A percentile compares a stretch with the other conserved stretches of the same genome.
These are phyloP conservation scores for Coemansia sp. DNA, from an alignment of 192 early-diverging fungal species.

Conservation along the genomic window DNA sequence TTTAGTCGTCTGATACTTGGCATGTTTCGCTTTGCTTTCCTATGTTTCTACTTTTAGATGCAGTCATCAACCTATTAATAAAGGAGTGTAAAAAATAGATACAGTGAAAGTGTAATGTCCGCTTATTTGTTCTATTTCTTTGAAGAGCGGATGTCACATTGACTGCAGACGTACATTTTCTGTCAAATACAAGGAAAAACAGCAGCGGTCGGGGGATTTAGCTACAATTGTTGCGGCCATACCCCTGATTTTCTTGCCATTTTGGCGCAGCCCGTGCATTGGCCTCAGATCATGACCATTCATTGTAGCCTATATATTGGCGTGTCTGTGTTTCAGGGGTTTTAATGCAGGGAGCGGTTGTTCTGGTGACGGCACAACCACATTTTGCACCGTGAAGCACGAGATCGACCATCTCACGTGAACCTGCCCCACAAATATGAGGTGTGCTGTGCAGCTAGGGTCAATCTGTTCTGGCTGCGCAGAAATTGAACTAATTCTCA, in stretches of 20 bases:
- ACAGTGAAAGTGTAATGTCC: background rate
- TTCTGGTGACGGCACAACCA: background rate
- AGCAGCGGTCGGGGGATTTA: background rate
- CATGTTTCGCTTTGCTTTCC: background rate
- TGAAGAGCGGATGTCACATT: slow-evolving; percentile 7
- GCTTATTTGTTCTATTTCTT: slow-evolving; percentile 5
- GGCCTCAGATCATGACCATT: slow-evolving; percentile 5
- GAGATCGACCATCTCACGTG: slow-evolving; percentile 21
- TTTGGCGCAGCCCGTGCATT: background rate
- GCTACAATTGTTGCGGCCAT: background rate
- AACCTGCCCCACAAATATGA: slow-evolving; percentile 16
- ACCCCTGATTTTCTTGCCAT: background rate
- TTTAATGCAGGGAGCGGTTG: slow-evolving; percentile 9
- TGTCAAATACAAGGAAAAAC: slow-evolving; percentile 1
- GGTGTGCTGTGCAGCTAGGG: slow-evolving; percentile 2
- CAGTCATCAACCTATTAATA: slow-evolving; percentile 6
- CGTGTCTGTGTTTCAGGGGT: background rate
- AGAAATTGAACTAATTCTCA: background rate
- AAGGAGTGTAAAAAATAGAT: background rate
- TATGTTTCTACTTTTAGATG: slow-evolving; percentile 1
- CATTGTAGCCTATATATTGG: background rate
- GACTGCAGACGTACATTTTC: background rate
- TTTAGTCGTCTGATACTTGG: background rate
- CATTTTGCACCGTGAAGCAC: background rate
- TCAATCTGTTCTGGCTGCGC: background rate